Percentiles rank a stretch among this genome's conserved stretches.
These are phyloP conservation scores for Pecoramyces ruminantium DNA, from an alignment of 192 early-diverging fungal genomes.

Conservation along the genomic window DNA sequence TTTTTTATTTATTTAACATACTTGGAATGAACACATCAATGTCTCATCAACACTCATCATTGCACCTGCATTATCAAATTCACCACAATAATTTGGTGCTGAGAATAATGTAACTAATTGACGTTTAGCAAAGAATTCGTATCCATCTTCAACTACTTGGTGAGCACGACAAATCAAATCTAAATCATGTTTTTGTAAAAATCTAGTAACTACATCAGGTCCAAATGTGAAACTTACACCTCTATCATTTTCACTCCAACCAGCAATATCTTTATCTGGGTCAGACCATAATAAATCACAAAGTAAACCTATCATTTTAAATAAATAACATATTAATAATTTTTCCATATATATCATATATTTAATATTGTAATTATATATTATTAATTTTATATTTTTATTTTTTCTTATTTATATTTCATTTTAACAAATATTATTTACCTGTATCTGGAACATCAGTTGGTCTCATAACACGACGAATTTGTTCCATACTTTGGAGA, in stretches of 20 bases:
- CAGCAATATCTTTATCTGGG: slow-evolving; percentile 87
- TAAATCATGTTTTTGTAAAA: slow-evolving; percentile 91
- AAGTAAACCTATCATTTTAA: slow-evolving; percentile 39
- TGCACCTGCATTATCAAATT: slow-evolving; percentile 74
- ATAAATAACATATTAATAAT: not conserved
- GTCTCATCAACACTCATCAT: slow-evolving; percentile 81
- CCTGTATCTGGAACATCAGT: slow-evolving; percentile 96
- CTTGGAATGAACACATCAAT: slow-evolving; percentile 73
- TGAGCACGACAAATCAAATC: slow-evolving; percentile 96
- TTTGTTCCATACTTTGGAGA: slow-evolving; percentile 93
- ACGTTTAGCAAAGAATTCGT: slow-evolving; percentile 96
- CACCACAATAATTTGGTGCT: slow-evolving; percentile 92
- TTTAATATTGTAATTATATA: too few relatives aligned
- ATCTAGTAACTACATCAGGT: slow-evolving; percentile 78
- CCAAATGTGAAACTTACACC: slow-evolving; percentile 94
- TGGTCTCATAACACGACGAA: slow-evolving; percentile 88
- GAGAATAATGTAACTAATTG: slow-evolving; percentile 91
- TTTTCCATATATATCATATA: not conserved
- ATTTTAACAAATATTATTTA: too few relatives aligned
- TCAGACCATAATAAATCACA: slow-evolving; percentile 96
- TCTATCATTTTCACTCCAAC: slow-evolving; percentile 95
- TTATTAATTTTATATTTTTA: too few relatives aligned
- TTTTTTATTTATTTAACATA: too few relatives aligned
- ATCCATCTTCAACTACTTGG: slow-evolving; percentile 96
- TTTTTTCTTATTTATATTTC: too few relatives aligned